Base-by-base conservation (phyloP, 352 stramenopile genomes). In the Labyrinthula sp. region DNA sequence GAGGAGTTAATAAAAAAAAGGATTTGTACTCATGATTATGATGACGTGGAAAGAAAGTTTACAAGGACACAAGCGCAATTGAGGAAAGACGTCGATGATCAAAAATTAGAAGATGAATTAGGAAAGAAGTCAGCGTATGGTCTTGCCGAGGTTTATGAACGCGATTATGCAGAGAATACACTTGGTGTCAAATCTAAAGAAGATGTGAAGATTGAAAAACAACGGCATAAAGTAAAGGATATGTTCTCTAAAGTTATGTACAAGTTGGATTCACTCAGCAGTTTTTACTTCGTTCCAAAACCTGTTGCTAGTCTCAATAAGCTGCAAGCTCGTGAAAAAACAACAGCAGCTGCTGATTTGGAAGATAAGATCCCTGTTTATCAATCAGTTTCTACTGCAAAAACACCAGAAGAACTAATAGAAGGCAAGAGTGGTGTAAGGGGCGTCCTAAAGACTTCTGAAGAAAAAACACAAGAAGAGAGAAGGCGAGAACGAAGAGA, bases 1-100 rank as follows among this genome's bases (percentile, higher is more conserved):
- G 77, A 89, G 55, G 73, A 88, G 17, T 67, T 86, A 60, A 88
- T 89, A 57, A 84, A 81, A 58, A 74, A 83, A 59, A 72, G 77
- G 35, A 85, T 89, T 39, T 37, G 80, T 24, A 75, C 86, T 28
- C 65, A 82, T 34, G 63, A 77, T 34, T 89, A 73, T 41, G 74
- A 89, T 61, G 77, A 89, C 54, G 73, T 85, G n/a, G 69, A 86
- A 29, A 71, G 72, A 49, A 81, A 82, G 55, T 75, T 79, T 7
- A 25, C 54, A 4, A 24, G 33, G 23, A 25, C 35, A 10, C 24
- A 57, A 21, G 26, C 22, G 2, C n/a, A n/a, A n/a, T n/a, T n/a
- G n/a, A n/a, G n/a, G n/a, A n/a, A 45, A 31, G 29, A 58, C 40
- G 45, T 26, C 20, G 29, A 56, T 21, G 56, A 40, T 48, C 66